Evolutionary conservation across 192 early-diverging fungal genomes (phyloP).

Genomic region (Thoreauomyces humboldtii): DNA sequence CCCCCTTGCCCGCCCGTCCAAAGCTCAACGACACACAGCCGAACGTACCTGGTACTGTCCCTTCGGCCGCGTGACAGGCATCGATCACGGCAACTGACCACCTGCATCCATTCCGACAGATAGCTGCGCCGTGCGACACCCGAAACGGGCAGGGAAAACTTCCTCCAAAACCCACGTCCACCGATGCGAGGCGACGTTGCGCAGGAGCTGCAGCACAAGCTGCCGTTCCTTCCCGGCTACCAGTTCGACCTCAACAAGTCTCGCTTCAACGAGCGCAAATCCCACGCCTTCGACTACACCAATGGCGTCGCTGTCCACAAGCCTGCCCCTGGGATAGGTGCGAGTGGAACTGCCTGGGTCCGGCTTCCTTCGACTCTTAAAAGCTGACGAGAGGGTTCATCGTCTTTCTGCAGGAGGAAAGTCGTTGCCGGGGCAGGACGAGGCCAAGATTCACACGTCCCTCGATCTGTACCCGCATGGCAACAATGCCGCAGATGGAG

Average conservation of each 20-base stretch:
- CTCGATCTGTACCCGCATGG: constrained; percentile 49
- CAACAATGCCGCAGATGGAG: constrained; percentile 29
- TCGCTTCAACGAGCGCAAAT: constrained; percentile 51
- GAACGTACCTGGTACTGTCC: no score
- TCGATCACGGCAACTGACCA: no score
- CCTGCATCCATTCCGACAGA: no score
- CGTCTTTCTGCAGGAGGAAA: constrained; percentile 37
- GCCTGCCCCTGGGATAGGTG: constrained; percentile 55
- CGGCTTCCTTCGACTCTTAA: neutral
- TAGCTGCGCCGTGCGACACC: no score
- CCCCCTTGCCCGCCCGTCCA: no score
- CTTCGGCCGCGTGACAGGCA: no score
- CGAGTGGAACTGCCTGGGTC: neutral
- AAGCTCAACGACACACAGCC: no score
- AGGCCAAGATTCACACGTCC: constrained; percentile 50
- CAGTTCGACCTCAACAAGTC: constrained; percentile 44
- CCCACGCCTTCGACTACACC: constrained; percentile 59
- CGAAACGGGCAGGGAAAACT: no score
- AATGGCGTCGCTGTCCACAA: constrained; percentile 52
- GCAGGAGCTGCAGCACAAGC: constrained; percentile 35
- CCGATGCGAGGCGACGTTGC: constrained; percentile 29
- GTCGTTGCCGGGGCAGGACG: constrained; percentile 42
- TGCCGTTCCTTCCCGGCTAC: constrained; percentile 54
- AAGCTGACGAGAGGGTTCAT: no score
- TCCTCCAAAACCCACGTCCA: no score